Conservation (phyloP, 129 eudicot species). For the Apium graveolens region DNA sequence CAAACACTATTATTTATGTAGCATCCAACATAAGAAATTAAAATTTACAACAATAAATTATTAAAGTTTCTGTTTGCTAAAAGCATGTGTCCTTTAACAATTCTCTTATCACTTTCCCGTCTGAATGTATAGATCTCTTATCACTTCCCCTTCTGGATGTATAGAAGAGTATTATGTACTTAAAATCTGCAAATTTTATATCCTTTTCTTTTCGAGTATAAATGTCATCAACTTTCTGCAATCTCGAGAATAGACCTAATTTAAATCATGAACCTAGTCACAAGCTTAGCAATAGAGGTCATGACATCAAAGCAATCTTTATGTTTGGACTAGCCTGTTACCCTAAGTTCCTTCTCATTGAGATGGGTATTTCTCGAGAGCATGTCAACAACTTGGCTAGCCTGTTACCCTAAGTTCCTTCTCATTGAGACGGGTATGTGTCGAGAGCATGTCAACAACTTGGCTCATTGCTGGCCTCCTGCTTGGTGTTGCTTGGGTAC, state of each 20-base stretch:
- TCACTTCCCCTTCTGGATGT: neutral
- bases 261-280: neutral
- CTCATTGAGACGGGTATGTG: slow-evolving; percentile 59
- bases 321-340: slow-evolving; percentile 50
- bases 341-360: slow-evolving; percentile 67
- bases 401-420: slow-evolving; percentile 69
- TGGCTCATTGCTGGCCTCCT: slow-evolving; percentile 90
- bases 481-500: slow-evolving; percentile 67
- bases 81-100: neutral
- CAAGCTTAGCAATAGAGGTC: neutral
- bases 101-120: neutral
- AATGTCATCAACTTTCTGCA: neutral
- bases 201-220: neutral
- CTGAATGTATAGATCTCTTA: too few relatives aligned
- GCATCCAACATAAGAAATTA: too few relatives aligned
- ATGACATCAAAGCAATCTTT: neutral
- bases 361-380: slow-evolving; percentile 58
- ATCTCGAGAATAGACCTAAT: neutral
- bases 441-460: slow-evolving; percentile 73
- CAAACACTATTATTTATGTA: too few relatives aligned
- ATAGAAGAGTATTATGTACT: neutral
- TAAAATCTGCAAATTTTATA: neutral
- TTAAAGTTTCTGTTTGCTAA: neutral
- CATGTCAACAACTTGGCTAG: slow-evolving; percentile 73
- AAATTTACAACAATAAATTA: neutral